Base-by-base conservation (phyloP, 371 early-diverging fungal species). In the Zychaea mexicana region DNA sequence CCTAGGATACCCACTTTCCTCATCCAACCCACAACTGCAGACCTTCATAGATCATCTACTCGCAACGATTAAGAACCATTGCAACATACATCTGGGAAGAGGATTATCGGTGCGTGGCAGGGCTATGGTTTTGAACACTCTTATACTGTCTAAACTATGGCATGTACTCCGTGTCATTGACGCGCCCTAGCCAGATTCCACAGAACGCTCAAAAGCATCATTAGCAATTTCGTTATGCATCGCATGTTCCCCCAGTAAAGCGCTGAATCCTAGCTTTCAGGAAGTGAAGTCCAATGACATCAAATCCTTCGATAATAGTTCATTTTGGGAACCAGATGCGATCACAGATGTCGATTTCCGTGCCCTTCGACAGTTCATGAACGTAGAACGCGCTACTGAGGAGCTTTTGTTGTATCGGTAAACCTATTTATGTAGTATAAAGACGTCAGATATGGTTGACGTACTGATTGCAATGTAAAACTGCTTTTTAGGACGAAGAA, bases 71-170 rank as follows among this genome's bases (percentile, higher is more conserved):
- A 2, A 61, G 28, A 3, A 4, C 0, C 39, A 42, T 21, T 49
- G 66, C 17, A 13, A 57, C 2, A 26, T 73, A 0, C 69, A 68
- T 13, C 28, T 8, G 1, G 22, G 32, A 1, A 54, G 71, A 0
- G 21, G 46, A 2, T 52, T 77, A 0, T 72, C 72, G 19, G 54
- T 77, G 0, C 57, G 62, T 0, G 74, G 72, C 12, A 4, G 64
- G 1, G 61, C 65, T 3, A 68, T 60, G 9, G 52, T 72, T 1
- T 27, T 68, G 1, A 77, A 70, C 47, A 54, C 67, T 9, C 32
- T 77, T 1, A 49, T 70, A 4, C 64, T 77, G 17, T 65, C 67
- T 8, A 60, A 57, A 9, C 39, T 68, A 1, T 77, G 77, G 72
- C 71, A 77, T 58, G 46, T 70, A 3, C 52, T 70, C 0, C 61